Percentiles rank a stretch among this genome's conserved stretches.
phyloP scores from a whole-genome alignment of 2,329 filamentous ascomycete species.

The Raffaelea deltoideospora region DNA sequence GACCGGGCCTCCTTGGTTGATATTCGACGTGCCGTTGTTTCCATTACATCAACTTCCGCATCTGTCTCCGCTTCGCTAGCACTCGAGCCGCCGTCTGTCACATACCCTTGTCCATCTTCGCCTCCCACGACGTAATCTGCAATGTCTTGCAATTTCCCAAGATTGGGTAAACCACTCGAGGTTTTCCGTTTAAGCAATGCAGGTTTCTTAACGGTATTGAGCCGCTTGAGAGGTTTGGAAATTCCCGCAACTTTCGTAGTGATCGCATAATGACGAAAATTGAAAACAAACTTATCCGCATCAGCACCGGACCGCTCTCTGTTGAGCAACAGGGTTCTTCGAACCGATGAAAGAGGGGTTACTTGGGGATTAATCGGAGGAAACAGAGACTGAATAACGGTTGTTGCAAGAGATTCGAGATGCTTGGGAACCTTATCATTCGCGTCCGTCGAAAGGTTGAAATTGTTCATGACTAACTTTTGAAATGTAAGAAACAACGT shows the following conservation, averaged over 20 bases:
- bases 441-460: constrained; percentile 48
- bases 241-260: constrained; percentile 74
- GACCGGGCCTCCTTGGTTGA: too few relatives aligned
- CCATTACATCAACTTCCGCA: constrained; percentile 78
- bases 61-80: constrained; percentile 91
- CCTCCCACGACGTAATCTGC: constrained; percentile 86
- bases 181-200: too few relatives aligned
- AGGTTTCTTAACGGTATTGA: constrained; percentile 76
- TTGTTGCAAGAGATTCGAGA: constrained; percentile 82
- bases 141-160: constrained; percentile 83
- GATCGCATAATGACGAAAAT: constrained; percentile 88
- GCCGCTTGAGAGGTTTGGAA: constrained; percentile 65
- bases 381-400: constrained; percentile 91
- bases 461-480: constrained; percentile 95
- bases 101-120: constrained; percentile 64
- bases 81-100: constrained; percentile 60
- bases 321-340: constrained; percentile 78
- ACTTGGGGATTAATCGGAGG: constrained; percentile 87
- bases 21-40: too few relatives aligned
- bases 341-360: constrained; percentile 83
- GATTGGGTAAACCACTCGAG: constrained; percentile 66
- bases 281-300: constrained; percentile 63
- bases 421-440: constrained; percentile 73
- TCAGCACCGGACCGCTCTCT: constrained; percentile 48
- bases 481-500: constrained; percentile 12